Evolutionary conservation across 148 eudicot genomes (phyloP).

Genomic region (Pouteria glomerata): DNA sequence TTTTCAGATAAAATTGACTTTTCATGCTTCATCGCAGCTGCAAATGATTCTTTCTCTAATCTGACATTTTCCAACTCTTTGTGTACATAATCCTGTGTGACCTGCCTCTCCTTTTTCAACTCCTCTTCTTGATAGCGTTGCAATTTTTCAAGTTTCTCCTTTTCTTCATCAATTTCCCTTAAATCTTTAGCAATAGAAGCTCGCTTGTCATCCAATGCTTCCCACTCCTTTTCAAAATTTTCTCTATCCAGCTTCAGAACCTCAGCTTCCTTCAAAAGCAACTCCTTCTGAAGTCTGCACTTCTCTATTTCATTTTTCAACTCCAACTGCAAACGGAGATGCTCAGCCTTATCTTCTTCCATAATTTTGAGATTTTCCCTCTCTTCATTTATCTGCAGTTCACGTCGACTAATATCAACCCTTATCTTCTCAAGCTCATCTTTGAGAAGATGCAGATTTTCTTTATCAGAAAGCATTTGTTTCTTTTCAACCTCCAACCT

Average conservation of each 20-base stretch:
- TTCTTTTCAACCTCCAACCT: conserved; percentile 44
- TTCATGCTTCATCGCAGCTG: conserved; percentile 64
- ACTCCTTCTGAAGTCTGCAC: conserved; percentile 50
- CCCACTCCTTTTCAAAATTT: conserved; percentile 91
- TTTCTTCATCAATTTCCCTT: conserved; percentile 38
- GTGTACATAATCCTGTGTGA: conserved; percentile 35
- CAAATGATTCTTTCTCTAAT: conserved; percentile 70
- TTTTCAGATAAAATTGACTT: conserved; percentile 46
- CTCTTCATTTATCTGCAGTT: conserved; percentile 55
- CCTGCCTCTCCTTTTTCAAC: conserved; percentile 50
- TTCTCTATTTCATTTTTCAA: conserved; percentile 67
- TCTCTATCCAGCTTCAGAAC: conserved; percentile 63
- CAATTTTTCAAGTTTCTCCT: conserved; percentile 41
- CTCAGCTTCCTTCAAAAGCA: conserved; percentile 58
- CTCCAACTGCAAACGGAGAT: conserved; percentile 44
- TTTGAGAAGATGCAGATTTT: conserved; percentile 32
- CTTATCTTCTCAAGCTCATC: conserved; percentile 53
- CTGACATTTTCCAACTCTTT: conserved; percentile 48
- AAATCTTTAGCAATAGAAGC: conserved; percentile 35
- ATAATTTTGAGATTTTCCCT: conserved; percentile 40
- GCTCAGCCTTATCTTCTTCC: conserved; percentile 55
- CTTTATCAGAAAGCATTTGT: conserved; percentile 44
- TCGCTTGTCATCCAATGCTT: conserved; percentile 76
- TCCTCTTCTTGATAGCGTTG: conserved; percentile 46
- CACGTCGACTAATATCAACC: conserved; percentile 35